Conservation (phyloP, 2,329 filamentous ascomycete species). For the Trichothecium roseum region DNA sequence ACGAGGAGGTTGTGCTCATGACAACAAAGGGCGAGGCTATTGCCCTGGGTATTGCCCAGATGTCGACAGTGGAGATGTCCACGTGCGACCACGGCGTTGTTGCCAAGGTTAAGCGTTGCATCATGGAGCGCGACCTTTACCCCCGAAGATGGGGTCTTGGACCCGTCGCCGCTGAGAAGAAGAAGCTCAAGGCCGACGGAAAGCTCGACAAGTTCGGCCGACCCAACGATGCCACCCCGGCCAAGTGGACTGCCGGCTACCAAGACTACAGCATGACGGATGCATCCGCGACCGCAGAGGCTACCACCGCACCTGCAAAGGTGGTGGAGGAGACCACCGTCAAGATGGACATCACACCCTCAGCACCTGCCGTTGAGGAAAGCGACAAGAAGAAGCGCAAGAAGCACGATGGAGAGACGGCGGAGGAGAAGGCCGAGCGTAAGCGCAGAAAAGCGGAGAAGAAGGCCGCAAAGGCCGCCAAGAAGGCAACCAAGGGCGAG, state of each 20-base stretch:
- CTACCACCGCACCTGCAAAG: constrained; percentile 31
- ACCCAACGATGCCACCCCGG: constrained; percentile 82
- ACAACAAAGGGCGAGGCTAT: constrained; percentile 99
- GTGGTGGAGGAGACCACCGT: constrained; percentile 20
- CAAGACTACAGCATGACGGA: constrained; percentile 68
- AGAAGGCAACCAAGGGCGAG: constrained; percentile 41
- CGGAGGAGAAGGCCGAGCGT: constrained; percentile 55
- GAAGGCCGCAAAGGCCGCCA: constrained; percentile 46
- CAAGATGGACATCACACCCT: constrained; percentile 22
- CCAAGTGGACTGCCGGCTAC: constrained; percentile 88
- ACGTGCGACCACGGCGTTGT: constrained; percentile 97
- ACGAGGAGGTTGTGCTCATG: constrained; percentile 96
- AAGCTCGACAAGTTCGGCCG: constrained; percentile 98
- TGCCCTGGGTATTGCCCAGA: constrained; percentile 89
- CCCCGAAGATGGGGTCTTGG: constrained; percentile 94
- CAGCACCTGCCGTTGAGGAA: constrained; percentile 35
- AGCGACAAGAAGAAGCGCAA: constrained; percentile 60
- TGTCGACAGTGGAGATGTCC: constrained; percentile 95
- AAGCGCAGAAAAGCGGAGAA: constrained; percentile 51
- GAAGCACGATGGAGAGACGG: constrained; percentile 70
- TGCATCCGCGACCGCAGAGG: constrained; percentile 30
- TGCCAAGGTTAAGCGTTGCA: constrained; percentile 97
- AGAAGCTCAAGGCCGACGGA: constrained; percentile 97
- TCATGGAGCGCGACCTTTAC: constrained; percentile 99
- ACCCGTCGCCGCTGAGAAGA: constrained; percentile 90